Conservation (phyloP, 225 moss, liverwort and hornwort species). For the Asterella californica region DNA sequence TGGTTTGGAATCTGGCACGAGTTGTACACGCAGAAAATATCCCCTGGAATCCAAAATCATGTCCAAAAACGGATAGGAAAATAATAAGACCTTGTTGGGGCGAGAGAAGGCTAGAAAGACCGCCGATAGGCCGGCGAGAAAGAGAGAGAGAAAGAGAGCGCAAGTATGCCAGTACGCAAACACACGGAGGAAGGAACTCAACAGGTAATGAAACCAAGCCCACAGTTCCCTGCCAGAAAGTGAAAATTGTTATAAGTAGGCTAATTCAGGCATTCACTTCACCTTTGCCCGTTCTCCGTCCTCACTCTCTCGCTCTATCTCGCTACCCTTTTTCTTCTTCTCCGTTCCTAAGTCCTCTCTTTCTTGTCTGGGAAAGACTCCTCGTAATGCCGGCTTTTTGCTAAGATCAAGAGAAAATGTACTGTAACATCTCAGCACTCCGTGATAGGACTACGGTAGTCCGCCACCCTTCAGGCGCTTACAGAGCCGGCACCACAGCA, state of each 20-base stretch:
- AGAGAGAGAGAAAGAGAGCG: slow-evolving; percentile 1
- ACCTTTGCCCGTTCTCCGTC: background rate
- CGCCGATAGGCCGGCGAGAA: slow-evolving; percentile 19
- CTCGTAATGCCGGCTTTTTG: slow-evolving; percentile 5
- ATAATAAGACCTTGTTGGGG: background rate
- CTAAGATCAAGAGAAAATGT: slow-evolving; percentile 5
- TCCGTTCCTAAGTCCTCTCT: background rate
- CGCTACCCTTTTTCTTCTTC: background rate
- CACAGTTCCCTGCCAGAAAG: background rate
- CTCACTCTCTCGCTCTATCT: background rate
- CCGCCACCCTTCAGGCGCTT: slow-evolving; percentile 15
- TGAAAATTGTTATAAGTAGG: background rate
- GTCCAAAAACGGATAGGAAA: background rate
- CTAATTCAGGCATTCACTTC: background rate
- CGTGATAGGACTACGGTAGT: background rate
- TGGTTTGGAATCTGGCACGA: background rate
- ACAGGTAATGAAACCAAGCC: background rate
- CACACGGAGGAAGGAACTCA: background rate
- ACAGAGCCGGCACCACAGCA: background rate
- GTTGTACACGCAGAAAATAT: slow-evolving; percentile 1
- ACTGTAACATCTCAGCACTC: background rate
- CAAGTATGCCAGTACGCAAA: slow-evolving; percentile 4
- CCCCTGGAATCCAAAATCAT: slow-evolving; percentile 11
- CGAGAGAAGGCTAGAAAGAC: background rate
- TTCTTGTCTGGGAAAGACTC: background rate